Conservation (phyloP, 164 flowering plant species). For the Chimonanthus salicifolius region DNA sequence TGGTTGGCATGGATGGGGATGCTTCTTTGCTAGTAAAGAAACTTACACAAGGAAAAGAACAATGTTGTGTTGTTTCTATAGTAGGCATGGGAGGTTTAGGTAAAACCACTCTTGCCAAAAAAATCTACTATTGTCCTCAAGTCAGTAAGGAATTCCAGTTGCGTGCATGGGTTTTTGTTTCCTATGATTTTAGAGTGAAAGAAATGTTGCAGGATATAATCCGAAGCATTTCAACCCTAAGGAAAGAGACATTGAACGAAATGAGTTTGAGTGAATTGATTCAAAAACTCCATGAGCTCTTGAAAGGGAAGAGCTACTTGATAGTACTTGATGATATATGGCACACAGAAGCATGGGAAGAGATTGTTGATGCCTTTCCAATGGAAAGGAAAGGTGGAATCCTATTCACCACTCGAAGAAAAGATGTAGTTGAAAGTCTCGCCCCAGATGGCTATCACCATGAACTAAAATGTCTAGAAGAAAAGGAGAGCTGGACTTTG, state of each 20-base stretch:
- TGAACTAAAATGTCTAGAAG: background rate
- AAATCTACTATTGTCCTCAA: background rate
- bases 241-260: background rate
- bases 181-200: background rate
- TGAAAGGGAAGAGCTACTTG: conserved; percentile 3
- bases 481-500: background rate
- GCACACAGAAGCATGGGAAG: conserved; percentile 5
- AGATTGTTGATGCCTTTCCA: conserved; percentile 1
- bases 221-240: background rate
- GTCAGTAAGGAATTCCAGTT: background rate
- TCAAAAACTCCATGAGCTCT: background rate
- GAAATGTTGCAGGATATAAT: background rate
- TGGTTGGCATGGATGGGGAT: too few relatives aligned
- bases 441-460: background rate
- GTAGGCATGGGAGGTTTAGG: background rate
- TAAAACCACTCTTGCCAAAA: background rate
- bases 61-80: background rate
- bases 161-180: background rate
- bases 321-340: conserved; percentile 10
- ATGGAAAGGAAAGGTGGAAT: background rate
- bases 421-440: background rate
- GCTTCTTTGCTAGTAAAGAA: too few relatives aligned
- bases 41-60: too few relatives aligned
- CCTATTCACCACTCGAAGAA: conserved; percentile 3
- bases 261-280: background rate